Conservation (phyloP, 306 rosid species). For the Bauhinia variegata region DNA sequence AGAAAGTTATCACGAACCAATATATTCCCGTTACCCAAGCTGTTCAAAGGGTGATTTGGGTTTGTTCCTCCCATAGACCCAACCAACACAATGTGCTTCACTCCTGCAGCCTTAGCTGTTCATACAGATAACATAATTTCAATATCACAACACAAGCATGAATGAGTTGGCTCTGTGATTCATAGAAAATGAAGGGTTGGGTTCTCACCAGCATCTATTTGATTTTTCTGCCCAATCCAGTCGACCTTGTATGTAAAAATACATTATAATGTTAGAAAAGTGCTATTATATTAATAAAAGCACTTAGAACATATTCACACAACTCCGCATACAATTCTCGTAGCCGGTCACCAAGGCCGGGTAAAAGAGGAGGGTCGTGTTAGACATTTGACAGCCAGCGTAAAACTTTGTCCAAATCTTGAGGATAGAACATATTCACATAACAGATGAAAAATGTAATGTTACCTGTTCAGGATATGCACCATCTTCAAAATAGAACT, state of each 20-base stretch:
- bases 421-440: too few relatives aligned
- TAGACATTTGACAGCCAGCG: too few relatives aligned
- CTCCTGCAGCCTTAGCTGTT: slow-evolving; percentile 93
- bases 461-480: slow-evolving; percentile 91
- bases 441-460: slow-evolving; percentile 13
- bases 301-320: neutral
- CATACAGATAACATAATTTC: slow-evolving; percentile 25
- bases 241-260: slow-evolving; percentile 68
- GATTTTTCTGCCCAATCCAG: slow-evolving; percentile 96
- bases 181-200: slow-evolving; percentile 17
- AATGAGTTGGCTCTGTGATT: neutral
- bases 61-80: slow-evolving; percentile 98
- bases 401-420: too few relatives aligned
- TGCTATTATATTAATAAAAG: slow-evolving; percentile 2
- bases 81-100: slow-evolving; percentile 89
- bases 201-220: slow-evolving; percentile 81
- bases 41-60: slow-evolving; percentile 75
- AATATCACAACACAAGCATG: slow-evolving; percentile 20
- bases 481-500: slow-evolving; percentile 84
- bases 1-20: slow-evolving; percentile 64
- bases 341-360: too few relatives aligned
- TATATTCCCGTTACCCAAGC: slow-evolving; percentile 87
- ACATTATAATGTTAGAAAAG: slow-evolving; percentile 21
- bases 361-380: too few relatives aligned
- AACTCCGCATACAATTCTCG: too few relatives aligned